Evolutionary conservation across 2,329 filamentous ascomycete species (phyloP).

Genomic region (Aspergillus neotritici): DNA sequence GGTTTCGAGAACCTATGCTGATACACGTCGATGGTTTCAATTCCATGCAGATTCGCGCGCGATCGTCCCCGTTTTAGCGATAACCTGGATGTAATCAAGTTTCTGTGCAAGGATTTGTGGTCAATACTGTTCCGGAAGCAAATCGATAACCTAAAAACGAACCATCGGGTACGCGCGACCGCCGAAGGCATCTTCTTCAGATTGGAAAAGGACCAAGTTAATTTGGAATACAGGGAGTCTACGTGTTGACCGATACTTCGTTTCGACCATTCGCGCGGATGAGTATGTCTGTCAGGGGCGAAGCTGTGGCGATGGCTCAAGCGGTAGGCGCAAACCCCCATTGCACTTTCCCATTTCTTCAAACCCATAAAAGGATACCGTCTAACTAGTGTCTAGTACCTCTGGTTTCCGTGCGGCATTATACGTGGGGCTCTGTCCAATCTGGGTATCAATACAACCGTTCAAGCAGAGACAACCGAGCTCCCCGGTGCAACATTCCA

Average conservation of each 20-base stretch:
- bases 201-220: background rate
- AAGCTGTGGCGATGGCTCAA: constrained; percentile 69
- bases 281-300: constrained; percentile 72
- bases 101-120: constrained; percentile 98
- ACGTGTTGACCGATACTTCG: constrained; percentile 86
- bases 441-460: constrained; percentile 82
- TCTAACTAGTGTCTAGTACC: constrained; percentile 53
- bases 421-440: constrained; percentile 89
- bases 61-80: constrained; percentile 85
- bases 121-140: constrained; percentile 91
- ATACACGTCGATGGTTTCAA: no score
- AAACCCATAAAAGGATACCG: no score
- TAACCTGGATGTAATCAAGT: constrained; percentile 94
- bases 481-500: constrained; percentile 89
- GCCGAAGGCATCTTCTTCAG: constrained; percentile 1
- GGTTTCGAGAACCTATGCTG: background rate
- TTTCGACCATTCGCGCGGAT: constrained; percentile 87
- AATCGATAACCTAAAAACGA: constrained; percentile 97
- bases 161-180: constrained; percentile 65
- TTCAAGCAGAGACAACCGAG: constrained; percentile 84
- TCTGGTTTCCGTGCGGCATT: constrained; percentile 93
- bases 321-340: constrained; percentile 52
- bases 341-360: background rate
- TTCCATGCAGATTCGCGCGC: constrained; percentile 33
- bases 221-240: constrained; percentile 62